A percentile compares a stretch with the other conserved stretches of the same genome.
Evolutionary conservation across 345 rosid species (phyloP).

Genomic region (Leavenworthia alabamica): DNA sequence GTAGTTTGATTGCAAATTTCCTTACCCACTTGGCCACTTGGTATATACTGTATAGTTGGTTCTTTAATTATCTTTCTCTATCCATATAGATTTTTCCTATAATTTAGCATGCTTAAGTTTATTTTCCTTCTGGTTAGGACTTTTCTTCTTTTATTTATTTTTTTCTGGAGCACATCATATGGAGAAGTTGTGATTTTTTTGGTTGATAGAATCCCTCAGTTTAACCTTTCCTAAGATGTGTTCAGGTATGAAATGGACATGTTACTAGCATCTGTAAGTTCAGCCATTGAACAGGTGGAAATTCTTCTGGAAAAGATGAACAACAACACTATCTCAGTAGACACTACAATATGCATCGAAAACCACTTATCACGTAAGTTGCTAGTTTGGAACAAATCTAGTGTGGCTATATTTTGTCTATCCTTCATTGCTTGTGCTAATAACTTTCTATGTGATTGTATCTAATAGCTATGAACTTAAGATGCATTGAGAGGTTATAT

Average conservation of each 20-base stretch:
- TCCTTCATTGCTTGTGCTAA: slow-evolving; percentile 14
- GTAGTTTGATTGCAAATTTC: background rate
- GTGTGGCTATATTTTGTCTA: slow-evolving; percentile 7
- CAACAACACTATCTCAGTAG: slow-evolving; percentile 46
- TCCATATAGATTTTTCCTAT: background rate
- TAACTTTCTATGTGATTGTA: slow-evolving; percentile 19
- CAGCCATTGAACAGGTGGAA: slow-evolving; percentile 72
- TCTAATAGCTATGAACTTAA: slow-evolving; percentile 66
- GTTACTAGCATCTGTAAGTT: slow-evolving; percentile 84
- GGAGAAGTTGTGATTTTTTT: background rate
- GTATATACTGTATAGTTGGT: background rate
- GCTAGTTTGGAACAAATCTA: slow-evolving; percentile 1
- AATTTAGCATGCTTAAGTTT: slow-evolving; percentile 5
- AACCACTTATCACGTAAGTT: slow-evolving; percentile 72
- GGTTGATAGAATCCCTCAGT: background rate
- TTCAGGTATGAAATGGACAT: slow-evolving; percentile 96
- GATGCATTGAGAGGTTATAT: slow-evolving; percentile 91
- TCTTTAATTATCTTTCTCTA: background rate
- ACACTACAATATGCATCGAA: slow-evolving; percentile 48
- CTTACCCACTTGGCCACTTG: background rate
- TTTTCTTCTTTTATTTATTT: slow-evolving; percentile 5
- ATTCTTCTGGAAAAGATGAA: slow-evolving; percentile 70
- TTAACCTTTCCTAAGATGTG: slow-evolving; percentile 20
- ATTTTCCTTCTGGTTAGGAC: background rate
- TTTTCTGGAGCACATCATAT: background rate